Base-by-base conservation (phyloP, 306 rosid genomes). In the Pyrus communis region DNA sequence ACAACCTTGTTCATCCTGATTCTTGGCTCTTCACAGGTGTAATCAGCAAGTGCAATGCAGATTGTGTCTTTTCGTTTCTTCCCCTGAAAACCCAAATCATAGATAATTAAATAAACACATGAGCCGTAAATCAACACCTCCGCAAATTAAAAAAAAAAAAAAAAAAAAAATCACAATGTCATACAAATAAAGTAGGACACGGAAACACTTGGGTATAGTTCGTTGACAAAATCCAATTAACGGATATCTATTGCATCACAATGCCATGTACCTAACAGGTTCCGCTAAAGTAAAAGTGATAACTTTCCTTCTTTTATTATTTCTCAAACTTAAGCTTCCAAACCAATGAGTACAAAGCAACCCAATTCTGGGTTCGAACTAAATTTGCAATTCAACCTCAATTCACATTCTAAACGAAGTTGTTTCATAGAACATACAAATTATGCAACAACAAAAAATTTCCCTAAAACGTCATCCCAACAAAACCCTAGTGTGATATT, bases 1-100 rank as follows among this genome's bases (percentile, higher is more conserved):
- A 87, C 88, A 78, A 87, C 85, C 68, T 85, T 82, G 79, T 87
- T 87, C 87, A 87, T 85, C 71, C 84, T 80, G 40, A 87, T 85
- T 80, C 52, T 87, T 4, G 82, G 75, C 75, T 78, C 88, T 54
- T 87, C 88, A 78, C 88, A 87, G 5, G 71, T 67, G 13, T 87
- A 85, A 61, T 85, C 91, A 10, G 84, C 88, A 71, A 85, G 64
- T 51, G 85, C 88, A 18, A 87, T 82, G 75, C 91, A 87, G 65
- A 87, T 60, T 15, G 88, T 87, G 83, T 87, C 88, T 78, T 35
- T 87, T 22, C 84, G 46, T 80, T 87, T 87, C 86, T 84, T 87
- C 5, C 90, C 91, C 91, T 85, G 71, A 40, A 82, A 84, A 46
- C 42, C 35, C 71, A 70, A 70, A 38, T 66, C 1, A 11, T 19